A percentile compares a stretch with the other conserved stretches of the same genome.
Evolutionary conservation across 306 rosid species (phyloP).

Genomic region (Cucurbita pepo): DNA sequence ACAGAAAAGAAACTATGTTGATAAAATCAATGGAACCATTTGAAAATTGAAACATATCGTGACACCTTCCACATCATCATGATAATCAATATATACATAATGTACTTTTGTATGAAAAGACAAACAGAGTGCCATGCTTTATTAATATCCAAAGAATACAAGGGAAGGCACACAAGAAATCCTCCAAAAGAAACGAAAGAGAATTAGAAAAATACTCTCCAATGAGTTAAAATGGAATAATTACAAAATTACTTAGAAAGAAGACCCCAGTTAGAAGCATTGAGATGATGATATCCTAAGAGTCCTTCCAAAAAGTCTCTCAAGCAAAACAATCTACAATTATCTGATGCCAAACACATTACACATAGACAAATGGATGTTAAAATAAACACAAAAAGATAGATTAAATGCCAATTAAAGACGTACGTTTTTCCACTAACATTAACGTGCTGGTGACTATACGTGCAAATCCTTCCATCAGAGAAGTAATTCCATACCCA

Average conservation of each 20-base stretch:
- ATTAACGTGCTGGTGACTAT: conserved; percentile 20
- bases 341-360: neutral
- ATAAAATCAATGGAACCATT: neutral
- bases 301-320: neutral
- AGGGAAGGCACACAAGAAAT: neutral
- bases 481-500: conserved; percentile 84
- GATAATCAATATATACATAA: neutral
- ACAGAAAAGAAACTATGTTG: neutral
- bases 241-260: neutral
- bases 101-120: neutral
- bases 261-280: neutral
- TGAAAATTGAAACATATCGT: neutral
- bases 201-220: neutral
- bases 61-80: neutral
- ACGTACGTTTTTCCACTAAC: conserved; percentile 52
- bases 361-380: neutral
- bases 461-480: conserved; percentile 20
- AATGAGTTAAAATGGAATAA: neutral
- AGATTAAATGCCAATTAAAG: neutral
- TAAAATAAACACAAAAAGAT: neutral
- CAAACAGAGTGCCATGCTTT: neutral
- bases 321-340: neutral
- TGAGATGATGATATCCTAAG: neutral
- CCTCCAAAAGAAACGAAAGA: neutral
- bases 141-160: neutral